Conservation (phyloP, 73 alveolate genomes). For the Symbiodinium natans region DNA sequence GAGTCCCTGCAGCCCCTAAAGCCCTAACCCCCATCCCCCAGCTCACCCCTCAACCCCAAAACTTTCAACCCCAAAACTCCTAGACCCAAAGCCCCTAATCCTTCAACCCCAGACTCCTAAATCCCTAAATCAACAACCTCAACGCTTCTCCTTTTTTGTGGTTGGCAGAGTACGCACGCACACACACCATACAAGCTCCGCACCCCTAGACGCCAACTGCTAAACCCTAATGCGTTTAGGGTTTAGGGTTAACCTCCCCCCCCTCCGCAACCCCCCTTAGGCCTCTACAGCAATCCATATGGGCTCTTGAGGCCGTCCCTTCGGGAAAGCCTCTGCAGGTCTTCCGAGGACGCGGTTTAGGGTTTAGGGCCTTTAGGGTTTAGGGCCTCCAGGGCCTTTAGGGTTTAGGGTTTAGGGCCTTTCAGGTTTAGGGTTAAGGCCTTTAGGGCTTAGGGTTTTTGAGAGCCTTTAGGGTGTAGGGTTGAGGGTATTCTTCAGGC, state of each 20-base stretch:
- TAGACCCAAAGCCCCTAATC: no score
- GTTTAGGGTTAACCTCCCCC: not conserved
- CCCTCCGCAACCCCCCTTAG: not conserved
- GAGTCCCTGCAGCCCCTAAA: no score
- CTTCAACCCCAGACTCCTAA: no score
- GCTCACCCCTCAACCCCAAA: not conserved
- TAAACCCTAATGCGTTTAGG: not conserved
- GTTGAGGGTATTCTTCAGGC: not conserved
- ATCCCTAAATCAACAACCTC: not conserved
- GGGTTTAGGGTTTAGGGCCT: not conserved
- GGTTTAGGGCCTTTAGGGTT: not conserved
- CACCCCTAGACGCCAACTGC: no score
- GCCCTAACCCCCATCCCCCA: no score
- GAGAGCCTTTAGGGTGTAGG: not conserved
- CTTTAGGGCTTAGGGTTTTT: no score
- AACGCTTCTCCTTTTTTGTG: not conserved
- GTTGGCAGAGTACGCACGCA: not conserved
- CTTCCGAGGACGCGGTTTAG: not conserved
- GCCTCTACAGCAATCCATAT: not conserved
- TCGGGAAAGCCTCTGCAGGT: slow-evolving; percentile 65
- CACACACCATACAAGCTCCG: not conserved
- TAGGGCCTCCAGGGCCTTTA: not conserved
- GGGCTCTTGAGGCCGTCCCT: slow-evolving; percentile 27
- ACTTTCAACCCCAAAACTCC: not conserved
- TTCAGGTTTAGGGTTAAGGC: no score